A percentile compares a stretch with the other conserved stretches of the same genome.
Evolutionary conservation across 108 stramenopile species (phyloP).

Genomic region (Fragilaria crotonensis): DNA sequence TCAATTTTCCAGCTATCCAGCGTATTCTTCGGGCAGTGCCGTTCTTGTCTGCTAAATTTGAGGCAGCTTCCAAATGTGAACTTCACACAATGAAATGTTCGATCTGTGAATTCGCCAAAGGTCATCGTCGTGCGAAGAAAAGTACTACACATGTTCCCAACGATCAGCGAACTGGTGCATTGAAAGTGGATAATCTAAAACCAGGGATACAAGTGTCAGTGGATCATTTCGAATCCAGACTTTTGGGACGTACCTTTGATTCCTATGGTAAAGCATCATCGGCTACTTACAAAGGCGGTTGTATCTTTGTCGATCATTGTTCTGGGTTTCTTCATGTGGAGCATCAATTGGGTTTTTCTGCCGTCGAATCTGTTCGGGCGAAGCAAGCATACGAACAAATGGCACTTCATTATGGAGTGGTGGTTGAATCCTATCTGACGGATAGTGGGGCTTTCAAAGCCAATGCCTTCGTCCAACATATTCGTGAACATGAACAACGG

Average conservation of each 20-base stretch:
- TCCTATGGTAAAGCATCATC: slow-evolving; percentile 11
- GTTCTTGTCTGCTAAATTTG: background rate
- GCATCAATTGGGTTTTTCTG: slow-evolving; percentile 12
- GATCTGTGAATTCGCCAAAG: background rate
- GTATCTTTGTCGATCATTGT: slow-evolving; percentile 11
- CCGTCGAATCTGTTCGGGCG: slow-evolving; percentile 12
- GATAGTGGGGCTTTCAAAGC: slow-evolving; percentile 30
- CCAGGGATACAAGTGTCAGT: slow-evolving; percentile 6
- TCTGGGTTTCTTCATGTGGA: slow-evolving; percentile 11
- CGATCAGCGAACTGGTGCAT: background rate
- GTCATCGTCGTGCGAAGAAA: background rate
- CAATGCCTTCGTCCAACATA: slow-evolving; percentile 2
- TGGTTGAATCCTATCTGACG: slow-evolving; percentile 13
- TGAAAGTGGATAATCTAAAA: background rate
- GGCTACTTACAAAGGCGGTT: slow-evolving; percentile 10
- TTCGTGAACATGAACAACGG: slow-evolving; percentile 7
- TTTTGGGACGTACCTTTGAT: slow-evolving; percentile 11
- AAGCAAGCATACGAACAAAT: slow-evolving; percentile 18
- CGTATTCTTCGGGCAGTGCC: background rate
- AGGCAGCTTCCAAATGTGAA: background rate
- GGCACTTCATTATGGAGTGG: slow-evolving; percentile 12
- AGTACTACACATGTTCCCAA: background rate
- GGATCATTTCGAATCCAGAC: slow-evolving; percentile 13
- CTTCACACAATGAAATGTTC: background rate
- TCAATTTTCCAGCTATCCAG: background rate